Conservation (phyloP, 2,329 filamentous ascomycete genomes). For the Aspergillus tanneri region DNA sequence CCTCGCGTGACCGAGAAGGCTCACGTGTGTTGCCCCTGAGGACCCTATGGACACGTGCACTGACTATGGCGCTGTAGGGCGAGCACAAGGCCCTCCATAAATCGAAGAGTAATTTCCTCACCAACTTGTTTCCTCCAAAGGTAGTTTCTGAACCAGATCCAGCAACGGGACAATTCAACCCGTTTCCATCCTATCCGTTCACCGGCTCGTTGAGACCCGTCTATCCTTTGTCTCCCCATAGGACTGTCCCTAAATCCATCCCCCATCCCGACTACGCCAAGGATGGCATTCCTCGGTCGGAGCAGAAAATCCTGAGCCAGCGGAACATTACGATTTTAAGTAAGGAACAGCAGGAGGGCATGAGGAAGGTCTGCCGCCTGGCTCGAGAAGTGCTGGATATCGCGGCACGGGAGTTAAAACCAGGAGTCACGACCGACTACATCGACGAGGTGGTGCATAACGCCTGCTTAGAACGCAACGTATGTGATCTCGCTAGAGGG, state of each 20-base stretch:
- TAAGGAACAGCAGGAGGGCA: slow-evolving; percentile 75
- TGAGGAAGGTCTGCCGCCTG: slow-evolving; percentile 87
- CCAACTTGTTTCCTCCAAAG: slow-evolving; percentile 72
- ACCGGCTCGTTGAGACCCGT: slow-evolving; percentile 80
- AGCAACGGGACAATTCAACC: slow-evolving; percentile 87
- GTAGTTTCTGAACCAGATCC: slow-evolving; percentile 86
- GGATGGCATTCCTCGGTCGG: slow-evolving; percentile 71
- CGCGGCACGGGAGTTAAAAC: slow-evolving; percentile 75
- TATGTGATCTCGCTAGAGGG: slow-evolving; percentile 50
- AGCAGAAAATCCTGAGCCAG: slow-evolving; percentile 64
- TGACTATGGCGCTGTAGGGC: slow-evolving; percentile 51
- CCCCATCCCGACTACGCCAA: slow-evolving; percentile 82
- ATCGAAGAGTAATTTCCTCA: slow-evolving; percentile 71
- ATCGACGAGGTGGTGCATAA: slow-evolving; percentile 95
- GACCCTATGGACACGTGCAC: slow-evolving; percentile 2
- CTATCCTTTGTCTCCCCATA: slow-evolving; percentile 74
- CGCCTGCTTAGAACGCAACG: slow-evolving; percentile 87
- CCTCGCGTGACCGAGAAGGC: slow-evolving; percentile 29
- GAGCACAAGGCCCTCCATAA: slow-evolving; percentile 85
- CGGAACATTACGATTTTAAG: slow-evolving; percentile 83
- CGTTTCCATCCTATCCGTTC: slow-evolving; percentile 83
- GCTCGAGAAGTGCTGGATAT: slow-evolving; percentile 91
- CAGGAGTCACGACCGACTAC: slow-evolving; percentile 94
- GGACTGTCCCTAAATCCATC: slow-evolving; percentile 76
- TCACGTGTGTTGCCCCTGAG: slow-evolving; percentile 16